Base-by-base conservation (phyloP, 2,329 filamentous ascomycete genomes). In the Cladophialophora chaetospira region DNA sequence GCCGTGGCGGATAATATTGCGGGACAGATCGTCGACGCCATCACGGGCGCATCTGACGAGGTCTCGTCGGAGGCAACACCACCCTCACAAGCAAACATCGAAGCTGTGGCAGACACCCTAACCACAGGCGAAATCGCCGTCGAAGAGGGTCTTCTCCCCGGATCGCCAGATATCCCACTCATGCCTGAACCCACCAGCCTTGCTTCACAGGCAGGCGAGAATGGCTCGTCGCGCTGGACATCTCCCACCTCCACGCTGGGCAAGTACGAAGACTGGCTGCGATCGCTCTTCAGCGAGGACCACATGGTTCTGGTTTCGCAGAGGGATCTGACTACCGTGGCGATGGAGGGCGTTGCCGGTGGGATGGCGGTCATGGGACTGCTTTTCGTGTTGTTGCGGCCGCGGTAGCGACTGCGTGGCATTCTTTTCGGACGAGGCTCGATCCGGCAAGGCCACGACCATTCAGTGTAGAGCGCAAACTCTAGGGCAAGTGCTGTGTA, bases 321-420 rank as follows among this genome's bases (percentile, higher is more conserved):
- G 77, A 81, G 83, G 50, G 88, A 92, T 66, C 74, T 88, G 28
- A 89, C 88, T 2, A 72, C 87, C n/a, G 75, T 89, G 63, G 86
- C 82, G 46, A 73, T 90, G 31, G 83, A 91, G 71, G 82, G 87
- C 53, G 84, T 82, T 5, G 78, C 83, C 25, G 80, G 83, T 0
- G 88, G 88, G n/a, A 87, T 85, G 9, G 78, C 80, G 0, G 63
- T 88, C 13, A 81, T 81, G 50, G 81, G 80, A 31, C 71, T 77
- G 45, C 42, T 82, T 35, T 65, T 87, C 50, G 77, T 78, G 4
- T 62, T 85, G 38, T 67, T 83, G 40, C 63, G 81, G 19, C 69
- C 78, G 45, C 71, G 78, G 57, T 77, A 60, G 46, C 17, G 29
- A 28, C 21, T 3, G 19, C 23, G 23, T 11, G 23, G 19, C 23